Base-by-base conservation (phyloP, 495 filamentous ascomycete genomes). In the Glonium stellatum region DNA sequence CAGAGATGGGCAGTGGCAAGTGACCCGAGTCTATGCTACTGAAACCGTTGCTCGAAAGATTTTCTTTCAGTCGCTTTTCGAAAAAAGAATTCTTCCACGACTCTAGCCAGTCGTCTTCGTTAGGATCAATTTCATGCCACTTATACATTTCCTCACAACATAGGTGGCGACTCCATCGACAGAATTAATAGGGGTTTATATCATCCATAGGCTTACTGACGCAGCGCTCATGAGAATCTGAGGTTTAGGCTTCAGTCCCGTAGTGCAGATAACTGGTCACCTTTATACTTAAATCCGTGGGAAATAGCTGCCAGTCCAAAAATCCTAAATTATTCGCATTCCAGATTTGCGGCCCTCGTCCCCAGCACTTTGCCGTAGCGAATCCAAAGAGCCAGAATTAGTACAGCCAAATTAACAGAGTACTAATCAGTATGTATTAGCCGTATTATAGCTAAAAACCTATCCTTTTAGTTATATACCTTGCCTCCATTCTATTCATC, bases 301-400 rank as follows among this genome's bases (percentile, higher is more conserved):
- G n/a, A n/a, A n/a, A n/a, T n/a, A n/a, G n/a, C n/a, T n/a, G n/a
- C n/a, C n/a, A n/a, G 27, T 31, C 27, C 27, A 6, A 31, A 31
- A 31, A n/a, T n/a, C 59, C 55, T 21, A 65, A 67, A 50, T 62
- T 36, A 25, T 65, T 48, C 19, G 70, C 60, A 25, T 61, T 73
- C 73, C 73, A 77, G 39, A 51, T 34, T 54, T 41, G 59, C 31
- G 76, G 76, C 0, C 75, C 76, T 10, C 63, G 65, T 0, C 75
- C 75, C 76, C 73, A 77, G 49, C 71, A 63, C 55, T 74, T 77
- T 9, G 74, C 73, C 4, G 72, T 75, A 54, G 68, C 74, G 57
- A 75, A 77, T 8, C 69, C 67, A 46, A 70, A 74, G 34, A 71
- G 67, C 71, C 74, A 79, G 53, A 71, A 75, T 50, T 77, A 71